Conservation (phyloP, 2,329 filamentous ascomycete species). For the Pseudogymnoascus sp. region DNA sequence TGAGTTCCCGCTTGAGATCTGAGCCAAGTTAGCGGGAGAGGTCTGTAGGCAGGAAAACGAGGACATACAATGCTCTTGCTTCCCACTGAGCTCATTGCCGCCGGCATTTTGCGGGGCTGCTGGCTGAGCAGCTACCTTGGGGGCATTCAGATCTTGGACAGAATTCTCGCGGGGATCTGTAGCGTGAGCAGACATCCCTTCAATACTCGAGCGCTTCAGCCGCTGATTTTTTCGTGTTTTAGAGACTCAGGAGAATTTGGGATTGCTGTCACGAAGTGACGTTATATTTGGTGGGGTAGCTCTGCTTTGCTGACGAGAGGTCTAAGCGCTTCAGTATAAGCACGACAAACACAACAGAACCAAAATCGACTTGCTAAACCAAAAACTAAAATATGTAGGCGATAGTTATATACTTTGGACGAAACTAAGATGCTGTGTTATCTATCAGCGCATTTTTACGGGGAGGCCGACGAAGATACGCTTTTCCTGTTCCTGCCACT, state of each 20-base stretch:
- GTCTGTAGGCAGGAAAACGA: background rate
- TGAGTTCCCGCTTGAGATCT: slow-evolving; percentile 95
- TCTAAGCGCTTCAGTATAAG: background rate
- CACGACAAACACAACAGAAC: background rate
- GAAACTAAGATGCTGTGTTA: background rate
- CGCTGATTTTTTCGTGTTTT: background rate
- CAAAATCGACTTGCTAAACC: background rate
- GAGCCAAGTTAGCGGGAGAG: slow-evolving; percentile 13
- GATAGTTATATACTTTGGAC: background rate
- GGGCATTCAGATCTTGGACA: background rate
- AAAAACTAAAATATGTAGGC: background rate
- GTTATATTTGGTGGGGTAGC: slow-evolving; percentile 9
- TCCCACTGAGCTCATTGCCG: slow-evolving; percentile 63
- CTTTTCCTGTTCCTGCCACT: slow-evolving; percentile 2
- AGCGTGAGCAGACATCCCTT: background rate
- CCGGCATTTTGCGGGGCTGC: slow-evolving; percentile 7
- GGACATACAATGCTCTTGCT: slow-evolving; percentile 89
- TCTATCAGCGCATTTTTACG: background rate
- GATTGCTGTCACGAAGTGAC: background rate
- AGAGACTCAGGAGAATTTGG: background rate
- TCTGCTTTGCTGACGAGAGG: background rate
- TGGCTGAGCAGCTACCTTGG: background rate
- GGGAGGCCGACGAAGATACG: background rate
- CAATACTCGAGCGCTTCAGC: background rate
- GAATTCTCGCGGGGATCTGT: background rate